Percentiles rank a stretch among this genome's conserved stretches.
phyloP scores from a whole-genome alignment of 768 basidiomycete genomes.

The Tulasnella sp. region DNA sequence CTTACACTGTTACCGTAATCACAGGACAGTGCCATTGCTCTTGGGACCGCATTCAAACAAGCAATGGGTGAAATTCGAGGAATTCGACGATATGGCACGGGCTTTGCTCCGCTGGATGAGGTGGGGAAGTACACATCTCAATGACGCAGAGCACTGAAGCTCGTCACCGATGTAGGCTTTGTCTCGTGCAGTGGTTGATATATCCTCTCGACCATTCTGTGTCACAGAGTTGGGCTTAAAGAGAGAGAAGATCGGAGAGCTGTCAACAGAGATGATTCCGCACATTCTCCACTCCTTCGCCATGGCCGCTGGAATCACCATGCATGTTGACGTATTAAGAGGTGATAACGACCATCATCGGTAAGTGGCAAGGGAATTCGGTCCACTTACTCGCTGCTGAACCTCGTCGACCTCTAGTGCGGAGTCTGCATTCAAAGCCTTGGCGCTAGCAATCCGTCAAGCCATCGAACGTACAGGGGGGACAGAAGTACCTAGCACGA shows the following conservation, averaged over 20 bases:
- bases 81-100: slow-evolving; percentile 91
- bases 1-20: not conserved
- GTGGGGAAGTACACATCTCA: slow-evolving; percentile 42
- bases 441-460: slow-evolving; percentile 90
- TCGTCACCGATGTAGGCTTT: slow-evolving; percentile 58
- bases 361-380: slow-evolving; percentile 46
- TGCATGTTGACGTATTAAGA: slow-evolving; percentile 90
- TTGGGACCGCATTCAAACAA: slow-evolving; percentile 87
- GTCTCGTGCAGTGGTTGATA: slow-evolving; percentile 94
- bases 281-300: slow-evolving; percentile 98
- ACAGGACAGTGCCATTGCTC: slow-evolving; percentile 87
- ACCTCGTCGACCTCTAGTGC: slow-evolving; percentile 50
- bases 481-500: slow-evolving; percentile 91
- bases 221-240: slow-evolving; percentile 83
- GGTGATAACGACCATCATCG: slow-evolving; percentile 98
- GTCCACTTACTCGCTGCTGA: not conserved
- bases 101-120: slow-evolving; percentile 96
- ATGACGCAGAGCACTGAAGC: not conserved
- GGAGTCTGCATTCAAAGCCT: slow-evolving; percentile 96
- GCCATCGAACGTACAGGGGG: slow-evolving; percentile 90
- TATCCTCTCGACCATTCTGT: slow-evolving; percentile 95
- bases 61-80: slow-evolving; percentile 93
- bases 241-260: slow-evolving; percentile 89
- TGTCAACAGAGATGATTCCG: slow-evolving; percentile 97
- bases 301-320: slow-evolving; percentile 88